Percentiles rank a stretch among this genome's conserved stretches.
Conservation (phyloP, 75 land plant genomes). For the Selaginella moellendorffii region DNA sequence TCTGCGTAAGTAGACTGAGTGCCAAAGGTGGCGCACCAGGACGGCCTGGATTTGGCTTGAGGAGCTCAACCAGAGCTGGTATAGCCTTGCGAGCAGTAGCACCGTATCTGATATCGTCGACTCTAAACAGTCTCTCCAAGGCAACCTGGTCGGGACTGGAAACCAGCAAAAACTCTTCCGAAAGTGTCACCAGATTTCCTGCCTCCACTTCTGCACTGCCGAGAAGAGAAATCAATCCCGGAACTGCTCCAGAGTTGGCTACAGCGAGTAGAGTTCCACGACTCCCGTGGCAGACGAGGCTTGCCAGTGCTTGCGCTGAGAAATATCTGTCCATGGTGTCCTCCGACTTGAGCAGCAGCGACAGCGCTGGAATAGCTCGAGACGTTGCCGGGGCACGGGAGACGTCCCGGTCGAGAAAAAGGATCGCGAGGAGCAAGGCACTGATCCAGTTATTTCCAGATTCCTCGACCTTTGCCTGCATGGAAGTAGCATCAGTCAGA, state of each 20-base stretch:
- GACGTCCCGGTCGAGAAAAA: conserved; percentile 15
- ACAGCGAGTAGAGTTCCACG: conserved; percentile 6
- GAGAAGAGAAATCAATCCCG: conserved; percentile 4
- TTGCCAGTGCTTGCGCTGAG: conserved; percentile 8
- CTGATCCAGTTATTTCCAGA: conserved; percentile 10
- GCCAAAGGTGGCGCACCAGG: conserved; percentile 2
- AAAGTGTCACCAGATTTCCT: background rate
- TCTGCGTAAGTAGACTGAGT: background rate
- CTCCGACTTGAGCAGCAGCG: conserved; percentile 7
- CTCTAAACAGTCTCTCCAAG: background rate
- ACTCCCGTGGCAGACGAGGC: background rate
- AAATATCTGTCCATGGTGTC: conserved; percentile 9
- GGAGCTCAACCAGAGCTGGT: background rate
- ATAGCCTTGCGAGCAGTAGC: conserved; percentile 2
- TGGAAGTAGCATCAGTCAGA: background rate
- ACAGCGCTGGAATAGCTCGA: conserved; percentile 7
- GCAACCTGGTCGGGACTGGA: conserved; percentile 3
- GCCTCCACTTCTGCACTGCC: background rate
- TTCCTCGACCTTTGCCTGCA: conserved; percentile 9
- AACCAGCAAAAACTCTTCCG: background rate
- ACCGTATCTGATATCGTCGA: conserved; percentile 2
- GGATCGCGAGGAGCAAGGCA: conserved; percentile 13
- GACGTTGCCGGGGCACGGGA: background rate
- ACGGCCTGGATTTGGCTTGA: background rate
- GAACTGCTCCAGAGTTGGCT: conserved; percentile 6